These are phyloP conservation scores for Vitis hybrid DNA, from an alignment of 177 flowering plant species.

Conservation along the genomic window DNA sequence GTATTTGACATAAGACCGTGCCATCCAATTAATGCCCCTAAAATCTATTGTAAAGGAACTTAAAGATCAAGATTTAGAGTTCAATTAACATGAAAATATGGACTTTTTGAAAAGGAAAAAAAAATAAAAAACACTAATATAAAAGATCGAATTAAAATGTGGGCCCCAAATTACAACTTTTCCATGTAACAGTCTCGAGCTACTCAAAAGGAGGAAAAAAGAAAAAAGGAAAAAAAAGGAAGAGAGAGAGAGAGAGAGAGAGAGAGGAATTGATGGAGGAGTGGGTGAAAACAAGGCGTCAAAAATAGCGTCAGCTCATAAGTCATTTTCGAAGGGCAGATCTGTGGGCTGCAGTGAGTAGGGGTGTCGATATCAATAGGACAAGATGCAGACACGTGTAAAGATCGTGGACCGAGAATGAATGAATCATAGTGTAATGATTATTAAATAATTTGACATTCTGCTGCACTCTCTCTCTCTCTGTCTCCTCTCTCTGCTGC, in stretches of 20 bases:
- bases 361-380: constrained; percentile 6
- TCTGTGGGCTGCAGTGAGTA: constrained; percentile 12
- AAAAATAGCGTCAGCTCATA: constrained; percentile 19
- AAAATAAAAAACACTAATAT: not conserved
- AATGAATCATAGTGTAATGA: constrained; percentile 46
- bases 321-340: constrained; percentile 17
- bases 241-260: not conserved
- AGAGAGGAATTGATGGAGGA: no score
- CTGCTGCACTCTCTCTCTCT: constrained; percentile 5
- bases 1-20: no score
- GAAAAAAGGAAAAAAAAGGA: not conserved
- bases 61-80: no score
- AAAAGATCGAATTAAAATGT: not conserved
- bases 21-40: no score
- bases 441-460: constrained; percentile 47
- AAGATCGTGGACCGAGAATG: constrained; percentile 18
- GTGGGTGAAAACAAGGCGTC: constrained; percentile 30
- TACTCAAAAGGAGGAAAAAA: constrained; percentile 11
- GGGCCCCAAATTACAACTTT: constrained; percentile 12
- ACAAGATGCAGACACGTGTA: constrained; percentile 33
- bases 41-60: no score
- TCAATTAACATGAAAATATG: no score
- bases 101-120: no score
- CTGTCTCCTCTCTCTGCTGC: not conserved
- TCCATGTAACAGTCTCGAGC: constrained; percentile 36